Conservation (phyloP, 805 yeast species). For the Candida silvicultrix region DNA sequence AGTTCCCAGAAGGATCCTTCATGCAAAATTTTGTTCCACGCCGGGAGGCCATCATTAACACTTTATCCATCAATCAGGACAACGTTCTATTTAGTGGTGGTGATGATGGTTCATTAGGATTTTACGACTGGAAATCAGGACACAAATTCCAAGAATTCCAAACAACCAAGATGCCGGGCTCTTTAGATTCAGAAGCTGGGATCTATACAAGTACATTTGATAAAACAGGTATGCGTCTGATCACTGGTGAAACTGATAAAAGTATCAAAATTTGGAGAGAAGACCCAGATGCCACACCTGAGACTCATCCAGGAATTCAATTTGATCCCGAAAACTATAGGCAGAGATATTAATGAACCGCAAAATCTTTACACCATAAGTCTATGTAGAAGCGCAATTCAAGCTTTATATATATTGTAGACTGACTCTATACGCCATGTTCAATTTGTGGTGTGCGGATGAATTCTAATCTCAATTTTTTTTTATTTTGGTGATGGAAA, state of each 20-base stretch:
- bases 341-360: conserved; percentile 9
- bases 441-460: neutral
- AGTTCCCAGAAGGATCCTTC: conserved; percentile 68
- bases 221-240: conserved; percentile 67
- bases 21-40: conserved; percentile 47
- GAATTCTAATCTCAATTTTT: neutral
- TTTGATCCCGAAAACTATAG: conserved; percentile 16
- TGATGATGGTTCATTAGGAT: conserved; percentile 72
- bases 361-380: neutral
- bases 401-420: neutral
- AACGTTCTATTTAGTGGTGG: conserved; percentile 75
- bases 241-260: conserved; percentile 91
- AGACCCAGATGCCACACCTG: conserved; percentile 26
- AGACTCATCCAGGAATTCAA: conserved; percentile 18
- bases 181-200: conserved; percentile 59
- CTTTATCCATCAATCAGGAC: conserved; percentile 53
- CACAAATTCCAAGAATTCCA: conserved; percentile 45
- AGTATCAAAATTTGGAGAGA: conserved; percentile 72
- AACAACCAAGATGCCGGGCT: conserved; percentile 64
- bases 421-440: neutral
- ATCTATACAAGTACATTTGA: conserved; percentile 72
- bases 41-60: conserved; percentile 54
- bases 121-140: conserved; percentile 76
- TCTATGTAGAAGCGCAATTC: no score
- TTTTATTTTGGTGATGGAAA: neutral